Base-by-base conservation (phyloP, 1,284 basidiomycete genomes). In the Melampsora larici-populina region DNA sequence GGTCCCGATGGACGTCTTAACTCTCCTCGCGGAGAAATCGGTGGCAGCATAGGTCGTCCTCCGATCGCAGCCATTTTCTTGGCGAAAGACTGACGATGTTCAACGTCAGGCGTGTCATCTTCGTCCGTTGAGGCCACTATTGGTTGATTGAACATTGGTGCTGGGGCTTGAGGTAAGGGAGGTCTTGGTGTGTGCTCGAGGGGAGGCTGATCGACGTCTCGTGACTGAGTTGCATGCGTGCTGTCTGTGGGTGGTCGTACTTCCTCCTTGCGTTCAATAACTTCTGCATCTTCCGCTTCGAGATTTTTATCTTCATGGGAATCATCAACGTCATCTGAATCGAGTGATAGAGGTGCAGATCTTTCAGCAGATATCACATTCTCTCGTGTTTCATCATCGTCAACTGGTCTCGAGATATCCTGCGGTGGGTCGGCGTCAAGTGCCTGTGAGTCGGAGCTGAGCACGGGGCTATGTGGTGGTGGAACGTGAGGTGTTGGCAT, bases 61-160 rank as follows among this genome's bases (percentile, higher is more conserved):
- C 58, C 29, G 58, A 60, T 60, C n/a, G 24, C 58, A 60, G 58
- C 58, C 58, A 60, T 60, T 18, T 60, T 60, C 58, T 60, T 60
- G 58, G 58, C 58, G 29, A 60, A 60, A 60, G 58, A 60, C 58
- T 60, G 24, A 31, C 58, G 58, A 31, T 60, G 24, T 24, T 31
- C 58, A 46, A 46, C 46, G 46, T 46, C 46, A 46, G 46, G 15
- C 46, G 46, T 17, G 17, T 46, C 46, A 46, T 46, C 46, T 46
- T 46, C 46, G 15, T 46, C 46, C 46, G 15, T 15, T 46, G 46
- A 17, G 17, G 17, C 17, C 46, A 46, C 17, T 46, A 18, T 46
- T 18, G 46, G 58, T 13, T 31, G 58, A 60, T 24, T 24, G 24
- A 24, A 24, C 46, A 18, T 46, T 46, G 58, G 24, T 26, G 58